Conservation (phyloP, 495 filamentous ascomycete genomes). For the Neurospora sp. region DNA sequence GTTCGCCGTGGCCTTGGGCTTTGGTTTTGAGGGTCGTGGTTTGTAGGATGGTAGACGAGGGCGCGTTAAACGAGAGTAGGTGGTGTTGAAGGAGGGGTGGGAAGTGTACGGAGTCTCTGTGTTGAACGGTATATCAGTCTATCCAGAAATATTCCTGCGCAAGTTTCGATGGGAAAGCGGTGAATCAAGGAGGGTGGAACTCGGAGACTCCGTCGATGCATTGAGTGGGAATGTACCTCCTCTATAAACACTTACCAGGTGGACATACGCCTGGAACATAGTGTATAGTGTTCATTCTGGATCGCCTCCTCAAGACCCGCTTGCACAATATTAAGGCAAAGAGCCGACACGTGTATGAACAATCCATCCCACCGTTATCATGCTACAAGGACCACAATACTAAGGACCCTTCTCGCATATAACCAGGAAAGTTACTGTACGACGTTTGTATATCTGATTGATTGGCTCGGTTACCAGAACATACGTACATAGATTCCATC, state of each 20-base stretch:
- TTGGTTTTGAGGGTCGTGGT: not conserved
- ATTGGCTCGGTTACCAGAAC: not conserved
- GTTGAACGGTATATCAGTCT: not conserved
- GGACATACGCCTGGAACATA: not conserved
- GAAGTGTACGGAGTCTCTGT: not conserved
- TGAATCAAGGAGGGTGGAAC: too few relatives aligned
- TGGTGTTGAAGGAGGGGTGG: not conserved
- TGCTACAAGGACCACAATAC: not conserved
- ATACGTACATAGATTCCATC: too few relatives aligned
- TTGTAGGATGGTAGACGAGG: not conserved
- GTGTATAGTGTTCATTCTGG: not conserved
- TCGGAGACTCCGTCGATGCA: too few relatives aligned
- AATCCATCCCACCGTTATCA: not conserved
- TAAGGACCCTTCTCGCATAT: not conserved
- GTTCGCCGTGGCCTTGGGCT: not conserved
- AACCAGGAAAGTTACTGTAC: not conserved
- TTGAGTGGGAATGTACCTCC: not conserved
- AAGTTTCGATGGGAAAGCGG: not conserved
- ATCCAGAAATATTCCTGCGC: not conserved
- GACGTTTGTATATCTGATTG: not conserved
- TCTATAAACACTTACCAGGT: not conserved
- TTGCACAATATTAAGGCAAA: not conserved
- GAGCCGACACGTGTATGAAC: not conserved
- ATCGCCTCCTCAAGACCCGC: not conserved
- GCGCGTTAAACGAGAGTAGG: not conserved